Conservation (phyloP, 2,329 filamentous ascomycete species). For the Zymoseptoria ardabiliae region DNA sequence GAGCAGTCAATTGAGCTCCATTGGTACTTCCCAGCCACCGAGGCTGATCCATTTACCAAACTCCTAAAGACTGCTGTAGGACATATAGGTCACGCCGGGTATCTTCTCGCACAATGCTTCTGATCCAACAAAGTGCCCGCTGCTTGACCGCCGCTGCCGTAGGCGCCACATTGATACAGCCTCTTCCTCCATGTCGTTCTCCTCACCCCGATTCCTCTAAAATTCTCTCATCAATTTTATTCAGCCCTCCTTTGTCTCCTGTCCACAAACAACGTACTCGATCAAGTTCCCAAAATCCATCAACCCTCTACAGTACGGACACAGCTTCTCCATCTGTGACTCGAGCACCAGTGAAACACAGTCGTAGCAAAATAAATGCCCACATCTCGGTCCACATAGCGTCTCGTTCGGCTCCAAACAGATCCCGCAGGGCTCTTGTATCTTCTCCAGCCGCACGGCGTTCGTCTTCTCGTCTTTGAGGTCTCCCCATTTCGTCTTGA, state of each 20-base stretch:
- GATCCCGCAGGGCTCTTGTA: not conserved
- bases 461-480: not conserved
- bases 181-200: too few relatives aligned
- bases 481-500: not conserved
- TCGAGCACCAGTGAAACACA: not conserved
- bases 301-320: not conserved
- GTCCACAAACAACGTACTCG: not conserved
- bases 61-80: too few relatives aligned
- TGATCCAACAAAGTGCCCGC: too few relatives aligned
- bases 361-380: not conserved
- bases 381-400: not conserved
- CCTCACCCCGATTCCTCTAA: too few relatives aligned
- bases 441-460: not conserved
- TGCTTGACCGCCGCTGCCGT: too few relatives aligned
- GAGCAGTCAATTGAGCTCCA: too few relatives aligned
- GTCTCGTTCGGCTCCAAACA: not conserved
- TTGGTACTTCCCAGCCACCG: too few relatives aligned
- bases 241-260: not conserved
- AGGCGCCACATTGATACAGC: too few relatives aligned
- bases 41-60: too few relatives aligned
- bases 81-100: too few relatives aligned
- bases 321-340: not conserved
- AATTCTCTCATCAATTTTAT: not conserved
- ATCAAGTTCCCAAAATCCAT: not conserved
- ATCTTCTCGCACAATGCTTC: too few relatives aligned